phyloP scores from a whole-genome alignment of 2,329 filamentous ascomycete species.

The Colletotrichum plurivorum region DNA sequence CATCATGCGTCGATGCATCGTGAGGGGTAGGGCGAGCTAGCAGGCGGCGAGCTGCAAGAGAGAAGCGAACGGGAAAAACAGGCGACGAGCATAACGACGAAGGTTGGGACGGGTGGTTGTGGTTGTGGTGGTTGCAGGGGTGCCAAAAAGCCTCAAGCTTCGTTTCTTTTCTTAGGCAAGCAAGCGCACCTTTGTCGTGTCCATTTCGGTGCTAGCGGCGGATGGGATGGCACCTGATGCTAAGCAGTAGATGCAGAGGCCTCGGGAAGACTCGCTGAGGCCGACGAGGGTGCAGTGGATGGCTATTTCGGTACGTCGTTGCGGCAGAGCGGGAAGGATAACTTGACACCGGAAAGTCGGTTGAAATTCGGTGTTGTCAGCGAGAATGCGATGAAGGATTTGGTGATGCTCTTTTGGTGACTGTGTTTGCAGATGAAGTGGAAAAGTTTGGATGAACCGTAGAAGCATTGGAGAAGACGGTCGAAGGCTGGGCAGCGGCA shows the following conservation, averaged over 20 bases:
- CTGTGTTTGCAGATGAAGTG: neutral
- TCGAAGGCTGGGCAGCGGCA: neutral
- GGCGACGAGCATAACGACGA: neutral
- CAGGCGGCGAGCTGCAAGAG: conserved; percentile 22
- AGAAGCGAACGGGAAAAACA: conserved; percentile 11
- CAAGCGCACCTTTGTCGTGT: conserved; percentile 4
- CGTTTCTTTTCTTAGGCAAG: conserved; percentile 29
- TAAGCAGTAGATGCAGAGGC: neutral
- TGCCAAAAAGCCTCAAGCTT: conserved; percentile 24
- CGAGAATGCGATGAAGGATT: too few relatives aligned
- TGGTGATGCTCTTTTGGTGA: neutral
- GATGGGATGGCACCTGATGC: conserved; percentile 4
- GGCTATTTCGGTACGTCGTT: neutral
- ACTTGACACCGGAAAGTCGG: conserved; percentile 6
- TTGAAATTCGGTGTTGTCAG: neutral
- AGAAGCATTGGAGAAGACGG: neutral
- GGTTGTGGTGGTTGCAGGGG: conserved; percentile 1
- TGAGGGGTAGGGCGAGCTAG: conserved; percentile 21
- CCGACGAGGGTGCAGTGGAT: neutral
- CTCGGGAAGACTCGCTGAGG: conserved; percentile 1
- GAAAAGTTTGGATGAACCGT: neutral
- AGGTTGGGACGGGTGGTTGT: too few relatives aligned
- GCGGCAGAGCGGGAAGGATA: conserved; percentile 12
- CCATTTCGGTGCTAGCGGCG: conserved; percentile 1
- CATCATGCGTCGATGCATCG: conserved; percentile 16